Conservation (phyloP, 164 flowering plant species). For the Pachysandra terminalis region DNA sequence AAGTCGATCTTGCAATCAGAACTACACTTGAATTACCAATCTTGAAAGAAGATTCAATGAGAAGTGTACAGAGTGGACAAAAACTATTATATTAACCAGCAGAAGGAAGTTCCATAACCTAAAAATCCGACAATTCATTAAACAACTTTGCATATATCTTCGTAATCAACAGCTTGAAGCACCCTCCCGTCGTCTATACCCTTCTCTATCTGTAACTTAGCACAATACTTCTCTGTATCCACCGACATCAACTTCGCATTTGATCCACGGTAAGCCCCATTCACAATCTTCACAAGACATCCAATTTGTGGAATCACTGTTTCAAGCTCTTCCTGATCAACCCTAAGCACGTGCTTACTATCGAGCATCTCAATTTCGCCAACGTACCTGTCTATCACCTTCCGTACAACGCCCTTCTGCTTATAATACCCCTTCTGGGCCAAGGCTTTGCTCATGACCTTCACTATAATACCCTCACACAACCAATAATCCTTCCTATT, state of each 20-base stretch:
- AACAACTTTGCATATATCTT: conserved; percentile 72
- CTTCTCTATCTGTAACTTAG: conserved; percentile 82
- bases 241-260: conserved; percentile 62
- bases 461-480: conserved; percentile 75
- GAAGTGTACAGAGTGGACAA: too few species aligned
- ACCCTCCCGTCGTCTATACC: conserved; percentile 83
- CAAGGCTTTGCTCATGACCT: conserved; percentile 82
- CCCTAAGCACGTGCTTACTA: conserved; percentile 68
- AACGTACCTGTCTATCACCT: conserved; percentile 76
- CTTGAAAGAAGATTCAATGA: too few species aligned
- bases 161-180: conserved; percentile 71
- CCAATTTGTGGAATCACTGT: conserved; percentile 92
- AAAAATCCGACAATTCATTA: conserved; percentile 2
- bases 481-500: conserved; percentile 90
- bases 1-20: too few species aligned
- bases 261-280: conserved; percentile 93
- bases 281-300: conserved; percentile 69
- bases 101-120: too few species aligned
- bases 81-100: too few species aligned
- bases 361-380: conserved; percentile 88
- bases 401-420: conserved; percentile 72
- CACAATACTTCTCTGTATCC: conserved; percentile 62
- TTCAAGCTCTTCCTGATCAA: conserved; percentile 90
- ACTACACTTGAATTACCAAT: too few species aligned
- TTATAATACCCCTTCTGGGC: conserved; percentile 77